Evolutionary conservation across 257 asterid species (phyloP).

Genomic region (Solanum pennellii): DNA sequence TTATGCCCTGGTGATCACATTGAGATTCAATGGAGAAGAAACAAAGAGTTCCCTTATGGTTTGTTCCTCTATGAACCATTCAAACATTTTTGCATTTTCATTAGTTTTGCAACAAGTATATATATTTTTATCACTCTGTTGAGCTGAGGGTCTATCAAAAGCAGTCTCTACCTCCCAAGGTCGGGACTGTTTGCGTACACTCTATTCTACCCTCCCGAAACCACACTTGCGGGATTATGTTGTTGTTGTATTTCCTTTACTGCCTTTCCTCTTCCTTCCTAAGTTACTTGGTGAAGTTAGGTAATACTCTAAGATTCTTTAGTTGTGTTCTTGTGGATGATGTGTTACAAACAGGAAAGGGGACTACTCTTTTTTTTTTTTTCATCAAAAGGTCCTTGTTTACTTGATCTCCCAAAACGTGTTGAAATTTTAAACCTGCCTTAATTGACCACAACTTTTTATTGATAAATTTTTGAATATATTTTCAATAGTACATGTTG

Average conservation of each 20-base stretch:
- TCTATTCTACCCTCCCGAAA: background rate
- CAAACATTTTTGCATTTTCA: background rate
- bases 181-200: background rate
- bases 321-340: background rate
- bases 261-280: background rate
- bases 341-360: background rate
- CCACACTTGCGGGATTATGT: background rate
- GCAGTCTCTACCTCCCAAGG: background rate
- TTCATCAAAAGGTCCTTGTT: background rate
- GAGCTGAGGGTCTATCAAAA: background rate
- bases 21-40: slow-evolving; percentile 92
- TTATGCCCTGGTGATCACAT: slow-evolving; percentile 70
- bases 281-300: background rate
- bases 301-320: background rate
- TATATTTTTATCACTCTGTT: background rate
- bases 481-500: background rate
- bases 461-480: background rate
- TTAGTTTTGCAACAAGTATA: background rate
- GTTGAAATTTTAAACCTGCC: slow-evolving; percentile 4
- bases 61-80: slow-evolving; percentile 8
- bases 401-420: slow-evolving; percentile 1
- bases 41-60: slow-evolving; percentile 85
- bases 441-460: slow-evolving; percentile 16
- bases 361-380: background rate
- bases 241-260: background rate